Evolutionary conservation across 2,329 filamentous ascomycete genomes (phyloP).

Genomic region (Endocalyx cinctus): DNA sequence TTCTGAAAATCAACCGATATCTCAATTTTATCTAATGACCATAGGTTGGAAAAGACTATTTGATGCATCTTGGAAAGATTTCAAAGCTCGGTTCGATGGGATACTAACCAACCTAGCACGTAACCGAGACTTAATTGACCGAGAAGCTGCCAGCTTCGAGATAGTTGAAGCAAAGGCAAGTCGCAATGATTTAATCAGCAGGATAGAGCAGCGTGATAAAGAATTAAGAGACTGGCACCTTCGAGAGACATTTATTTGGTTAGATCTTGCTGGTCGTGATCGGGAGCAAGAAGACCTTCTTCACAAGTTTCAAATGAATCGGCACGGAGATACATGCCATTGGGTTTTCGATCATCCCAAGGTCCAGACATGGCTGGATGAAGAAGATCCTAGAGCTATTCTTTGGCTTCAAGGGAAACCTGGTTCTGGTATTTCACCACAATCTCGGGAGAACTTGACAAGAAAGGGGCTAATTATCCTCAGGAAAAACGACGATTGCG

Average conservation of each 20-base stretch:
- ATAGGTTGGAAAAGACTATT: background rate
- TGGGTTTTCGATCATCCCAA: background rate
- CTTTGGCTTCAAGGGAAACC: background rate
- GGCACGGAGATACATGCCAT: background rate
- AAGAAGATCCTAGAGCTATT: background rate
- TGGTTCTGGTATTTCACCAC: background rate
- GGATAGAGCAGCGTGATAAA: background rate
- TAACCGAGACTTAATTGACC: background rate
- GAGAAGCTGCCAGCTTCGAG: slow-evolving; percentile 1
- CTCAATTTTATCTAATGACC: background rate
- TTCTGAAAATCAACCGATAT: background rate
- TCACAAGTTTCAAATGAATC: background rate
- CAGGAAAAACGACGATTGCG: background rate
- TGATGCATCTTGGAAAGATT: slow-evolving; percentile 1
- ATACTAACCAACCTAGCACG: background rate
- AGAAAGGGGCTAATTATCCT: too few relatives aligned
- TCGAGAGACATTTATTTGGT: background rate
- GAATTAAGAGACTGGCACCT: background rate
- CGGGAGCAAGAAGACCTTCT: slow-evolving; percentile 1
- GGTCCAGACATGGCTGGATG: background rate
- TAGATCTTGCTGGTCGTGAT: background rate
- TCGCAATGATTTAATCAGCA: background rate
- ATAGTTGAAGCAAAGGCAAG: background rate
- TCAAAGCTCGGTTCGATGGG: background rate
- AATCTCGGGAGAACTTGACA: too few relatives aligned